Evolutionary conservation across 176 grass and related monocot genomes (phyloP), one percentile per base, ranked within the genome.

Genomic region (Eragrostis curvula): DNA sequence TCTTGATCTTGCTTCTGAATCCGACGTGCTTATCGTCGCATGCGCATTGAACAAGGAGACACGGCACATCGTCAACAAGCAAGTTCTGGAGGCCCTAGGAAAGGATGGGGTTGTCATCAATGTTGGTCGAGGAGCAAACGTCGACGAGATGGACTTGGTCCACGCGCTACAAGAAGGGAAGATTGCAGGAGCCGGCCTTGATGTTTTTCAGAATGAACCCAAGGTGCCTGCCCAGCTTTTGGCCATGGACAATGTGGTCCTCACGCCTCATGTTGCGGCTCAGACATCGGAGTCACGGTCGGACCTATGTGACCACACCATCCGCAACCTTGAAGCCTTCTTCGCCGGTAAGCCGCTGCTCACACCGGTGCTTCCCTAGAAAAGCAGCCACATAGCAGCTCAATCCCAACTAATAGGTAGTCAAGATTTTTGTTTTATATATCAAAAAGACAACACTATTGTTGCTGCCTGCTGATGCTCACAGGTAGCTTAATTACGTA

Each of bases 181-280:
- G 47, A 85, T 92, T 48, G 82, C 64, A 5, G 92, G 87, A 8
- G 84, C 77, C 36, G 89, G 87, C 0, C 92, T 94, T 9, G 87
- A 94, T 25, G 92, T 94, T 10, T 89, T 87, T 45, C 77, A 91
- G 84, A 63, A 63, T 11, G 87, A 94, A 77, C 87, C 92, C 4
- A 45, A n/a, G 0, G 86, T 94, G 42, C 84, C 89, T 0, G 12
- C 18, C 0, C 89, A 89, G 84, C 63, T 91, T 5, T 1, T 91
- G 9, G 45, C 75, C 36, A 87, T 89, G 84, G 92, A 91, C 60
- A 94, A 83, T 16, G 87, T 91, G 29, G 89, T 94, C 52, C 58
- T 94, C 3, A 80, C 92, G 0, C 73, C 52, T 21, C 92, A 91
- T 49, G 15, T 15, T 12, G 79, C 86, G 1, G 57, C 47, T 21